Base-by-base conservation (phyloP, 805 yeast genomes). In the Ogataea sp. region DNA sequence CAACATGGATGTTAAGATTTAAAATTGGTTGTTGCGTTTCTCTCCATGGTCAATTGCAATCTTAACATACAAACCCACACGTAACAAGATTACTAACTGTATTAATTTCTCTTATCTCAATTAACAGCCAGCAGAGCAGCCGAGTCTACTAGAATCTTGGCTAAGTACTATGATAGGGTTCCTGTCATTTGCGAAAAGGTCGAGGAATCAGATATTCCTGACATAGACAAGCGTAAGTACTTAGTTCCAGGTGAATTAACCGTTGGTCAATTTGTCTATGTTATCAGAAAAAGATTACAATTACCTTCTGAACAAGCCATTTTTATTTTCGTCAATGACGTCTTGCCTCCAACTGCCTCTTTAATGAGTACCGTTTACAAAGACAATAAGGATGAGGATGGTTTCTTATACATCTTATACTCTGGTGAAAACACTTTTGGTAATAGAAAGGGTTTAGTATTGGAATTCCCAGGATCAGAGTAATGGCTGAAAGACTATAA, bases 381-480 rank as follows among this genome's bases (percentile, higher is more conserved):
- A 55, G 97, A 93, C 62, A 96, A 93, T 65, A 88, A 88, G 67
- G 98, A 93, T 59, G 90, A 90, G 57, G 98, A 93, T 61, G 98
- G 98, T 28, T 93, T 93, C 64, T 76, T 93, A 56, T 93, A 93
- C 65, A 90, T 93, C 48, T 77, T 95, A 47, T 90, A 90, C 67
- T 85, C 96, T 6, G 97, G 98, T 36, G 98, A 93, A 65, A 93
- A 93, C 66, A 93, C 98, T 6, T 93, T 93, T 68, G 98, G 98
- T 42, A 64, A 63, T 14, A 26, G 52, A 39, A 57, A 52, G 32
- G 53, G 53, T 18, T 15, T 20, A 11, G 32, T 15, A 15, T 13
- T 11, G 29, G 11, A 13, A 11, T 11, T 6, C 29, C 8, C 15
- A 7, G 14, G 11, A 14, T 26, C n/a, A n/a, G n/a, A n/a, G n/a